phyloP scores from a whole-genome alignment of 345 rosid species.

The Capsella bursapastoris region DNA sequence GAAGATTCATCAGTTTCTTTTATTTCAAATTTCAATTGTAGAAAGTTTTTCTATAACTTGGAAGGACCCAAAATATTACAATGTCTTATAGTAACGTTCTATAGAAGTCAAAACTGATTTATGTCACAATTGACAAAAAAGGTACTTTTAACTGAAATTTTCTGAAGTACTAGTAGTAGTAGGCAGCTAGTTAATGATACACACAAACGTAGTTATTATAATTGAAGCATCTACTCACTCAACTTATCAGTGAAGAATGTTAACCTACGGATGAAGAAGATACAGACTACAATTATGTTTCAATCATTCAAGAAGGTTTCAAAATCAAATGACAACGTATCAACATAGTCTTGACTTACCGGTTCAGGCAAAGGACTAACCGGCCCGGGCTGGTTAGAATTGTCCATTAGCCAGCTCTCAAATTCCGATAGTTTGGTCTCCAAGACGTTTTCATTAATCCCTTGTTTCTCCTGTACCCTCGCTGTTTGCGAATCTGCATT shows the following conservation, averaged over 20 bases:
- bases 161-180: neutral
- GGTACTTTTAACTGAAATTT: neutral
- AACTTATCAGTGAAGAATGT: slow-evolving; percentile 10
- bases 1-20: neutral
- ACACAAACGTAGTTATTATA: neutral
- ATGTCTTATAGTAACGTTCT: neutral
- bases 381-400: slow-evolving; percentile 20
- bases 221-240: slow-evolving; percentile 5
- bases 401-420: slow-evolving; percentile 46
- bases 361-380: slow-evolving; percentile 33
- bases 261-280: neutral
- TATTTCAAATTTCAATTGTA: no score
- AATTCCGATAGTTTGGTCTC: slow-evolving; percentile 37
- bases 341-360: slow-evolving; percentile 6
- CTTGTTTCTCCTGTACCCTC: slow-evolving; percentile 30
- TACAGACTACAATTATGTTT: slow-evolving; percentile 16
- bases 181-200: slow-evolving; percentile 12
- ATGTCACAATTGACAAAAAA: neutral
- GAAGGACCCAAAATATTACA: neutral
- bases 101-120: neutral
- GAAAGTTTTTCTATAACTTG: no score
- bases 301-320: slow-evolving; percentile 40
- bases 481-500: slow-evolving; percentile 2
- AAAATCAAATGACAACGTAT: slow-evolving; percentile 40
- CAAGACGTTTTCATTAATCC: slow-evolving; percentile 31